Conservation (phyloP, 2,329 filamentous ascomycete species). For the Exophiala alcalophila region DNA sequence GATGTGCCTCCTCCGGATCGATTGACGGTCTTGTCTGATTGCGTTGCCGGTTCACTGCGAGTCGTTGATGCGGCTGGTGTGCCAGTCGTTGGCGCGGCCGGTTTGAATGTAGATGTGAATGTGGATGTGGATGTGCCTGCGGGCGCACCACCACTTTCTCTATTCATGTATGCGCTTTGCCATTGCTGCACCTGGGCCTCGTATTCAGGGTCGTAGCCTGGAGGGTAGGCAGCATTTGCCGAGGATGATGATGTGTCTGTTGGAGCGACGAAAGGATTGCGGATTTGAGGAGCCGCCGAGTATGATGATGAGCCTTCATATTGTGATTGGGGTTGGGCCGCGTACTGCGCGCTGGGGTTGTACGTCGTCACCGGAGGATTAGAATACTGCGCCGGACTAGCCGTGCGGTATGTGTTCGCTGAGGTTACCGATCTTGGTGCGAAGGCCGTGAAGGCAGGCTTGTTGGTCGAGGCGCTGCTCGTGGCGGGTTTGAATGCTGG, state of each 20-base stretch:
- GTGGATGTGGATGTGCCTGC: too few species aligned
- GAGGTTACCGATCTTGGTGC: constrained; percentile 58
- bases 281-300: constrained; percentile 56
- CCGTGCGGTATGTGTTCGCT: constrained; percentile 38
- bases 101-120: constrained; percentile 25
- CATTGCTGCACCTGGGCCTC: constrained; percentile 91
- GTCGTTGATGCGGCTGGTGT: constrained; percentile 32
- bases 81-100: constrained; percentile 32
- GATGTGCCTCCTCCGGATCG: constrained; percentile 85
- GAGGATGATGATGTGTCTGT: constrained; percentile 56
- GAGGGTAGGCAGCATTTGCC: constrained; percentile 38
- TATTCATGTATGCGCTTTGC: constrained; percentile 80
- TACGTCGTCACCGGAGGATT: constrained; percentile 37
- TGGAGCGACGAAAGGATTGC: constrained; percentile 69
- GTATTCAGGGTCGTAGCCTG: constrained; percentile 66
- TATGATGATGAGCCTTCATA: constrained; percentile 45
- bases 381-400: constrained; percentile 39
- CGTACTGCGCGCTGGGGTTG: constrained; percentile 30
- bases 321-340: constrained; percentile 36
- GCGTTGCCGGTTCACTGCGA: constrained; percentile 39
- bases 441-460: constrained; percentile 53
- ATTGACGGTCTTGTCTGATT: constrained; percentile 70
- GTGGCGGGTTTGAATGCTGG: constrained; percentile 46
- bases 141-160: constrained; percentile 48
- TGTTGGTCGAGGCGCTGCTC: constrained; percentile 44